phyloP scores from a whole-genome alignment of 345 rosid species.

The Arabis alpina region DNA sequence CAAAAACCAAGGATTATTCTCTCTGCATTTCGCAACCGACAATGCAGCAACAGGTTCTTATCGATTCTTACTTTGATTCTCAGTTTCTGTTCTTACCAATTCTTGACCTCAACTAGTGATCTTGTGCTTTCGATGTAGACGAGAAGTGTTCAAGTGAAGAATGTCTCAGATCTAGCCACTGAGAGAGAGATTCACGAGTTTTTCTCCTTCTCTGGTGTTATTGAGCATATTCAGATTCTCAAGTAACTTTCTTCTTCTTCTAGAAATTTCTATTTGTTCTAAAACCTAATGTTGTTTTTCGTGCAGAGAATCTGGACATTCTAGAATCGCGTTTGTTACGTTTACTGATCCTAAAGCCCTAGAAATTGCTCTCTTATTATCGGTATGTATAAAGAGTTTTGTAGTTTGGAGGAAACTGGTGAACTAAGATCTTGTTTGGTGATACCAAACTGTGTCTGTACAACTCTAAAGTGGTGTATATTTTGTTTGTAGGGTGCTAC shows the following conservation, averaged over 20 bases:
- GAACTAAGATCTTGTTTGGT: no score
- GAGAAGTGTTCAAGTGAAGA: conserved; percentile 81
- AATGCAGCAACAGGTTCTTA: conserved; percentile 13
- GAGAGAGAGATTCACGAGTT: conserved; percentile 99
- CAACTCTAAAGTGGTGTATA: not conserved
- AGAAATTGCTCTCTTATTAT: conserved; percentile 83
- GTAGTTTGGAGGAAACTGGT: not conserved
- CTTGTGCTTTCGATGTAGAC: conserved; percentile 42
- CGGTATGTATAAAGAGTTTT: conserved; percentile 45
- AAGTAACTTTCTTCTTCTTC: conserved; percentile 46
- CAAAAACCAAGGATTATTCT: not conserved
- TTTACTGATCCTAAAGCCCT: conserved; percentile 88
- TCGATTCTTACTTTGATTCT: not conserved
- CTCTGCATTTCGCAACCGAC: conserved; percentile 15
- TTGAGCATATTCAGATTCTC: conserved; percentile 66
- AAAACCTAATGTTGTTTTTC: conserved; percentile 24
- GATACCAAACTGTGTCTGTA: not conserved
- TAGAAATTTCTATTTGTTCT: not conserved
- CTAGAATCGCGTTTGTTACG: conserved; percentile 74
- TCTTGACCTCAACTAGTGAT: conserved; percentile 6
- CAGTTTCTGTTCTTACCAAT: not conserved
- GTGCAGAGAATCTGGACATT: conserved; percentile 61
- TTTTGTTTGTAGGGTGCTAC: conserved; percentile 79
- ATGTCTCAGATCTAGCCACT: conserved; percentile 91
- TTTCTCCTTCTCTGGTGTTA: conserved; percentile 95